Evolutionary conservation across 2,329 filamentous ascomycete genomes (phyloP).

Genomic region (Macrophomina tecta): DNA sequence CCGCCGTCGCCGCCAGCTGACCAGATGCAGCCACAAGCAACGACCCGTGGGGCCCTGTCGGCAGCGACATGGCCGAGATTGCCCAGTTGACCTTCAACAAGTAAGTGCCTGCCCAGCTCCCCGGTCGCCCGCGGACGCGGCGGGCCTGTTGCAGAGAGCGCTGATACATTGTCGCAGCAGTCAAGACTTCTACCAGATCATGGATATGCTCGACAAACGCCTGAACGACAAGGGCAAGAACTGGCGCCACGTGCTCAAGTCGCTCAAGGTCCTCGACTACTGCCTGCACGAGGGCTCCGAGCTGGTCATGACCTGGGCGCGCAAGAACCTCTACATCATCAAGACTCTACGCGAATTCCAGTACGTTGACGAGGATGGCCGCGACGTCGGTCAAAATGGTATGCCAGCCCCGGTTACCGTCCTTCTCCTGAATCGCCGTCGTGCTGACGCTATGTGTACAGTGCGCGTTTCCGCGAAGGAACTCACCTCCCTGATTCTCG

Average conservation of each 20-base stretch:
- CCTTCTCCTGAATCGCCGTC: slow-evolving; percentile 13
- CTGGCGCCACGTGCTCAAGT: slow-evolving; percentile 97
- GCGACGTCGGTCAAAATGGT: slow-evolving; percentile 97
- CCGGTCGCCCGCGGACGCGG: slow-evolving; percentile 11
- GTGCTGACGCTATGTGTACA: slow-evolving; percentile 47
- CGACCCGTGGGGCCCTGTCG: slow-evolving; percentile 96
- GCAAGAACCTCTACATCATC: slow-evolving; percentile 98
- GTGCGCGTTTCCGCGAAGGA: slow-evolving; percentile 97
- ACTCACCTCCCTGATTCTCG: slow-evolving; percentile 86
- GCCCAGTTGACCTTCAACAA: slow-evolving; percentile 97
- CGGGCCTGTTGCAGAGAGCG: slow-evolving; percentile 29
- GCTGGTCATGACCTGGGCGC: slow-evolving; percentile 94
- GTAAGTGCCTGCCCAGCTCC: slow-evolving; percentile 60
- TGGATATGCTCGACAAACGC: slow-evolving; percentile 99
- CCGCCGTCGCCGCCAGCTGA: slow-evolving; percentile 37
- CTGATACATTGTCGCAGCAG: slow-evolving; percentile 63
- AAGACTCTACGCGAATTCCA: slow-evolving; percentile 97
- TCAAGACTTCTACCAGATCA: slow-evolving; percentile 98
- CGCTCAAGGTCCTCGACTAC: slow-evolving; percentile 96
- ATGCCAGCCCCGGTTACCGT: slow-evolving; percentile 42
- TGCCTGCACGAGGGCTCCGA: slow-evolving; percentile 97
- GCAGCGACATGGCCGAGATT: slow-evolving; percentile 98
- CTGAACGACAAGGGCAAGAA: slow-evolving; percentile 99
- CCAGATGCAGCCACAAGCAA: slow-evolving; percentile 83
- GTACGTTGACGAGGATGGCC: slow-evolving; percentile 93